Conservation (phyloP, 2,329 filamentous ascomycete genomes). For the Colletotrichum chlorophyti region DNA sequence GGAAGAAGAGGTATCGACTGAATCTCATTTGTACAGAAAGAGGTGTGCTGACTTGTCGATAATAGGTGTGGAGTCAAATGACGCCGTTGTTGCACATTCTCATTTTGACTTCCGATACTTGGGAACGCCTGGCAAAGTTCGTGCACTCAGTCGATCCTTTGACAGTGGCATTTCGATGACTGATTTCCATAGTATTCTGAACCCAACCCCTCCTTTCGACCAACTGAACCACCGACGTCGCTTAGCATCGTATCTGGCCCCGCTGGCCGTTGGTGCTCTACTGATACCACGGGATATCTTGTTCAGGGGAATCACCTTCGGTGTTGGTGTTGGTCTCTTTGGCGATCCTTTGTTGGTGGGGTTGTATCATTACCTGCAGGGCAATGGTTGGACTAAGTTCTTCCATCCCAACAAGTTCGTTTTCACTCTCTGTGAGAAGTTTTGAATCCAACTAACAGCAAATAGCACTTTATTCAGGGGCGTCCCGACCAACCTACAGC, state of each 20-base stretch:
- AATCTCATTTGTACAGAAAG: too few relatives aligned
- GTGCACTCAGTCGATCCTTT: background rate
- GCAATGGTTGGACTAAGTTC: background rate
- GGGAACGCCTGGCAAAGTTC: slow-evolving; percentile 35
- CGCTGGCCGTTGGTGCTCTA: background rate
- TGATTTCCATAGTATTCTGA: background rate
- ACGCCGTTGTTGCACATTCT: slow-evolving; percentile 28
- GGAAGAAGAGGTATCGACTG: slow-evolving; percentile 7
- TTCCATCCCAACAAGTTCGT: slow-evolving; percentile 11
- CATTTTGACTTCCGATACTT: slow-evolving; percentile 32
- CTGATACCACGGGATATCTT: slow-evolving; percentile 52
- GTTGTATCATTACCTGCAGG: slow-evolving; percentile 34
- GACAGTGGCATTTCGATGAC: too few relatives aligned
- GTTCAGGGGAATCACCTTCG: slow-evolving; percentile 62
- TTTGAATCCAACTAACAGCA: background rate
- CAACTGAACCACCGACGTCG: background rate
- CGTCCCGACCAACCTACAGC: slow-evolving; percentile 73
- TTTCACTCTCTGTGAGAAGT: too few relatives aligned
- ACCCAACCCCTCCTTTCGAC: slow-evolving; percentile 32
- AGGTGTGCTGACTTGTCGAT: too few relatives aligned
- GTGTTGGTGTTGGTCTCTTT: slow-evolving; percentile 68
- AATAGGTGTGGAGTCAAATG: slow-evolving; percentile 25
- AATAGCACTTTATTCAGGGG: slow-evolving; percentile 70
- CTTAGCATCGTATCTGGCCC: background rate
- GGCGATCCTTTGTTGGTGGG: slow-evolving; percentile 66